These are phyloP conservation scores for Lentinus brumalis DNA, from an alignment of 768 basidiomycete genomes.

Conservation along the genomic window DNA sequence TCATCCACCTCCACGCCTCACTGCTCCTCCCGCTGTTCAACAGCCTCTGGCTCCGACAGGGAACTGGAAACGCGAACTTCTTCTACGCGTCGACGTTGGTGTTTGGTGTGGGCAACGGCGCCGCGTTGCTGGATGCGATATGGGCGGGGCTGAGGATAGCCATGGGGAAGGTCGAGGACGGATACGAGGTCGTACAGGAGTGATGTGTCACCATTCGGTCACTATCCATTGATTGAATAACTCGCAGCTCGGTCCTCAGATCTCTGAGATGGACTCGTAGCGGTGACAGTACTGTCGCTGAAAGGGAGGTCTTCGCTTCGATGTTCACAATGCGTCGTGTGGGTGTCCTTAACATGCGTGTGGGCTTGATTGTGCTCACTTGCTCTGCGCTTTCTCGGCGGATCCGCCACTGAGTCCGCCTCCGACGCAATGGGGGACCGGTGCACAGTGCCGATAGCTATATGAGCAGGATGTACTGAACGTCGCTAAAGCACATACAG, in stretches of 20 bases:
- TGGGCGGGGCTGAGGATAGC: slow-evolving; percentile 83
- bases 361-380: no score
- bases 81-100: slow-evolving; percentile 96
- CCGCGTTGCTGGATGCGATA: slow-evolving; percentile 78
- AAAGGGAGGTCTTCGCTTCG: no score
- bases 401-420: no score
- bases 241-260: background rate
- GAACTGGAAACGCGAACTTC: slow-evolving; percentile 97
- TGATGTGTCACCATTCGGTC: slow-evolving; percentile 26
- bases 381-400: no score
- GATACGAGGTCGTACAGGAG: slow-evolving; percentile 62
- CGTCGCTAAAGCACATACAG: no score
- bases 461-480: no score
- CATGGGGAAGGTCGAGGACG: slow-evolving; percentile 56
- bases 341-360: no score
- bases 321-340: no score
- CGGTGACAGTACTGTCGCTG: background rate
- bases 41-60: slow-evolving; percentile 86
- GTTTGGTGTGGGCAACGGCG: slow-evolving; percentile 84
- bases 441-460: no score
- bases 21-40: slow-evolving; percentile 90
- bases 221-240: background rate
- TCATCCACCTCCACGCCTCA: slow-evolving; percentile 82
- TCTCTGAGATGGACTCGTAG: no score
- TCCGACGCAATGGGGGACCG: no score